Base-by-base conservation (phyloP, 78 protist species). In the Dictyostelium brefeldianum region DNA sequence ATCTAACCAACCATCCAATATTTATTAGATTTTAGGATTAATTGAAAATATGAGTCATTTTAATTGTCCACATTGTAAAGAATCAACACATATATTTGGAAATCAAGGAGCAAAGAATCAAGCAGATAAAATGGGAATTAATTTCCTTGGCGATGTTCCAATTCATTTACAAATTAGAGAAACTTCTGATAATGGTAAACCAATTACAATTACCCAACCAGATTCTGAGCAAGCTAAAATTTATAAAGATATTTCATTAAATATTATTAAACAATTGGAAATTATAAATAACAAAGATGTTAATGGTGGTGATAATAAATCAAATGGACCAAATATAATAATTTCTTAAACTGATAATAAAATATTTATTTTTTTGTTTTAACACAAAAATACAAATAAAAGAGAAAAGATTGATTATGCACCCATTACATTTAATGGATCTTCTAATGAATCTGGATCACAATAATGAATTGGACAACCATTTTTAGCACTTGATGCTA, bases 31-130 rank as follows among this genome's bases (percentile, higher is more conserved):
- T 11, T 43, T 98, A 29, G 99, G 99, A 20, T 29, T 98, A 1
- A 96, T 98, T 14, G 98, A 98, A 79, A 98, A 98, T 94, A 98
- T 98, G 99, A 89, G 96, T 50, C 70, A 89, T 67, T 95, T 83
- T 54, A 17, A 67, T 25, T 97, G 99, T 65, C 93, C 95, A 36
- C 80, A 91, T n/a, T 98, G 99, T 78, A 57, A 56, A 0, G 64
- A 96, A 10, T 56, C 29, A 41, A 51, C 75, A 29, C 91, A 92
- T 85, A 89, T 98, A 9, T 98, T 98, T 78, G 98, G 99, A 18
- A 56, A 89, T 12, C 97, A 89, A 67, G 98, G 96, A 9, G 97
- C 96, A 11, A 57, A 48, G 22, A 84, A 64, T 25, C 43, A 80
- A 18, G 97, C 98, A 3, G 43, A 73, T 4, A 85, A 82, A 22